Evolutionary conservation across 2,329 filamentous ascomycete genomes (phyloP).

Genomic region (Pseudogymnoascus destructans): DNA sequence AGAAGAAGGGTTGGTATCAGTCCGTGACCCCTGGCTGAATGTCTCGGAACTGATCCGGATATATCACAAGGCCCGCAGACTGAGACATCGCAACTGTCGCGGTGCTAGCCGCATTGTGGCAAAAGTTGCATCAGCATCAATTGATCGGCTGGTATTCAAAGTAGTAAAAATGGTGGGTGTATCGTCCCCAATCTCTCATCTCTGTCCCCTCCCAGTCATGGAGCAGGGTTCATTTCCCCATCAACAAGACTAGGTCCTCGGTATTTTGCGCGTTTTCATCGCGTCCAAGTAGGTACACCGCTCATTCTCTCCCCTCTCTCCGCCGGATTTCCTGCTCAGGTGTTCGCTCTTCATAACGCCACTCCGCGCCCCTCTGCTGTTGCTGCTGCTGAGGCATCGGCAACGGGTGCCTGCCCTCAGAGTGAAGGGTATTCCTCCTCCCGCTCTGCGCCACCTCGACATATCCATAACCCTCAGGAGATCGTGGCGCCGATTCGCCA

Average conservation of each 20-base stretch:
- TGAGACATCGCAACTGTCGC: neutral
- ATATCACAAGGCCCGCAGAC: neutral
- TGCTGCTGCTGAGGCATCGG: constrained; percentile 1
- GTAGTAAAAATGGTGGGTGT: neutral
- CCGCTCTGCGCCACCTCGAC: neutral
- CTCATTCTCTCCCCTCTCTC: neutral
- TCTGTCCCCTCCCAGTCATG: neutral
- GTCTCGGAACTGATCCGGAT: neutral
- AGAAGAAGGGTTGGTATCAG: neutral
- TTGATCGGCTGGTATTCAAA: neutral
- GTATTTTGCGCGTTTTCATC: neutral
- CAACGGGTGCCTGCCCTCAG: neutral
- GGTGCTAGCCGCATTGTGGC: neutral
- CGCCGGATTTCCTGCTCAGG: constrained; percentile 2
- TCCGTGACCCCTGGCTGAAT: neutral
- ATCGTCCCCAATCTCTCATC: neutral
- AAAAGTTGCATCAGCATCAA: neutral
- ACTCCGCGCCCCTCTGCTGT: neutral
- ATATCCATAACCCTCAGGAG: constrained; percentile 2
- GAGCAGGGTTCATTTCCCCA: neutral
- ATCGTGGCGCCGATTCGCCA: neutral
- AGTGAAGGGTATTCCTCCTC: constrained; percentile 2
- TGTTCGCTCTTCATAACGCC: neutral
- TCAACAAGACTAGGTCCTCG: neutral
- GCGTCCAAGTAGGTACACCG: neutral